Conservation (phyloP, 2,329 filamentous ascomycete species). For the Colletotrichum euphorbiae region DNA sequence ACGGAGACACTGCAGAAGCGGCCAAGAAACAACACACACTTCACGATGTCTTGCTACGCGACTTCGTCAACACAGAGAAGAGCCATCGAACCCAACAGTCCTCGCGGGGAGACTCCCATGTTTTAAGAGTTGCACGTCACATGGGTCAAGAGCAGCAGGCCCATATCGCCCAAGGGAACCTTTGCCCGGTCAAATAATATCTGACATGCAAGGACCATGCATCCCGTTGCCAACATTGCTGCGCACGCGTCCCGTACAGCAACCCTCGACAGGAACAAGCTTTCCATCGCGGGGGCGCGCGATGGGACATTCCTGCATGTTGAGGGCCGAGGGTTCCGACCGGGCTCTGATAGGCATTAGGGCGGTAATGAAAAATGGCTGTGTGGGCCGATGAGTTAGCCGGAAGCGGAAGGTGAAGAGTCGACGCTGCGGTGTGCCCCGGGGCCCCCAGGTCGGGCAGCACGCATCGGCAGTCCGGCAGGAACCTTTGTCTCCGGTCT, state of each 20-base stretch:
- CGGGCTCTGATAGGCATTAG: slow-evolving; percentile 22
- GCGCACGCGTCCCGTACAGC: neutral
- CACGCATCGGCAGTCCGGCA: slow-evolving; percentile 29
- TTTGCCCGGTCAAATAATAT: neutral
- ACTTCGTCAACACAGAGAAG: slow-evolving; percentile 17
- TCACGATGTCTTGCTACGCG: slow-evolving; percentile 2
- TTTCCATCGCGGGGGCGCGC: slow-evolving; percentile 27
- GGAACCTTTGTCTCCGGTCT: slow-evolving; percentile 27
- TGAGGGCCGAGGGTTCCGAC: neutral
- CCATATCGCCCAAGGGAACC: neutral
- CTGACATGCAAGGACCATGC: neutral
- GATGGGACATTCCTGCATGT: neutral
- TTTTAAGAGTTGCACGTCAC: slow-evolving; percentile 9
- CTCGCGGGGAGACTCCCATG: neutral
- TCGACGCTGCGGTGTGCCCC: slow-evolving; percentile 5
- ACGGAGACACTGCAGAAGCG: neutral
- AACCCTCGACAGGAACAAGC: slow-evolving; percentile 16
- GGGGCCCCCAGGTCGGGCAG: slow-evolving; percentile 9
- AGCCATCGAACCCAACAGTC: neutral
- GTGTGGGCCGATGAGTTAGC: slow-evolving; percentile 30
- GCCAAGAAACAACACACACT: neutral
- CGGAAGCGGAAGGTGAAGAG: slow-evolving; percentile 34
- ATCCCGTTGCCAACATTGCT: neutral
- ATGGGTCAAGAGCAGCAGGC: slow-evolving; percentile 13
- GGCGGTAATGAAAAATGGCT: neutral